Conservation (phyloP, 2,329 filamentous ascomycete species). For the Lachnellula arida region DNA sequence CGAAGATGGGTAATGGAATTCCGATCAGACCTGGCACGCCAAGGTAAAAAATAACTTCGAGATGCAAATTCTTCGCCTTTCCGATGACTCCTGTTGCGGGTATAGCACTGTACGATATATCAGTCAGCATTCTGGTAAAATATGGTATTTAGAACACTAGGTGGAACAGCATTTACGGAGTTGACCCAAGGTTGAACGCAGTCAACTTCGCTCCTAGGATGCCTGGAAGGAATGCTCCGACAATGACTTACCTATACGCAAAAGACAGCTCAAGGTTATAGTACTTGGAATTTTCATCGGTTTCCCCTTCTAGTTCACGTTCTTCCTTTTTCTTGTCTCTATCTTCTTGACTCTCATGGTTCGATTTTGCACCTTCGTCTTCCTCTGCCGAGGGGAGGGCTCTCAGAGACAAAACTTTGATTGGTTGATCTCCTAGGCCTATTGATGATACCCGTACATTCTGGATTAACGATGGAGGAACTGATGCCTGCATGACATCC, state of each 20-base stretch:
- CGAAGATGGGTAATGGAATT: conserved; percentile 17
- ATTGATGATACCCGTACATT: conserved; percentile 18
- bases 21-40: conserved; percentile 18
- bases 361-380: conserved; percentile 8
- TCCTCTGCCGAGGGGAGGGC: conserved; percentile 17
- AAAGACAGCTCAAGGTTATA: conserved; percentile 20
- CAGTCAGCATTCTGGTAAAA: no score
- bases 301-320: conserved; percentile 17
- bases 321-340: conserved; percentile 14
- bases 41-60: conserved; percentile 20
- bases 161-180: no score
- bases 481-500: conserved; percentile 22
- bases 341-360: conserved; percentile 11
- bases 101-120: conserved; percentile 12
- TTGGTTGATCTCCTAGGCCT: conserved; percentile 17
- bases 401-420: conserved; percentile 18
- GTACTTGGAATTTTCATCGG: conserved; percentile 15
- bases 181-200: no score
- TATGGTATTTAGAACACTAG: no score
- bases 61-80: conserved; percentile 23
- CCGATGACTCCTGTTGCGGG: conserved; percentile 20
- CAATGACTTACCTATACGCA: not conserved
- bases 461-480: conserved; percentile 17
- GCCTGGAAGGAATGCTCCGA: no score
- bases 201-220: no score